A percentile compares a stretch with the other conserved stretches of the same genome.
phyloP scores from a whole-genome alignment of 192 early-diverging fungal genomes.

The Coemansia sp. region DNA sequence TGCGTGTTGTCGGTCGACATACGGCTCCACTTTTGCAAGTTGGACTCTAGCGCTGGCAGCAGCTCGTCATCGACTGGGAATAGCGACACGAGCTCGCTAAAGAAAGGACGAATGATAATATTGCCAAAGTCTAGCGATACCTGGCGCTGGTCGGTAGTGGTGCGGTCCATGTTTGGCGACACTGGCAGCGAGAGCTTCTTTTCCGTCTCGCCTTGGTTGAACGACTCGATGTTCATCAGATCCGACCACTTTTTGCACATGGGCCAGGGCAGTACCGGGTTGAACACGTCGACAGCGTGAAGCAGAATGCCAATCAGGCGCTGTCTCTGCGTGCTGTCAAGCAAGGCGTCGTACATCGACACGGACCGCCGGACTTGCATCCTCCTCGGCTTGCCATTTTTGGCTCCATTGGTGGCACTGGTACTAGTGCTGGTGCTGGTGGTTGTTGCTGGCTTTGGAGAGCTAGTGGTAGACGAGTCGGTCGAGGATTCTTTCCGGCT shows the following conservation, averaged over 20 bases:
- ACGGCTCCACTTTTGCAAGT: constrained; percentile 52
- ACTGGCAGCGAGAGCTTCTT: constrained; percentile 70
- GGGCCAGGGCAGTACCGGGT: constrained; percentile 77
- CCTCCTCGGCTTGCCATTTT: constrained; percentile 17
- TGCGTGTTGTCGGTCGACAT: constrained; percentile 32
- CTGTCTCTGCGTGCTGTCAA: constrained; percentile 61
- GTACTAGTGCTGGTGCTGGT: background rate
- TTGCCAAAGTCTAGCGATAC: constrained; percentile 83
- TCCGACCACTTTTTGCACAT: constrained; percentile 91
- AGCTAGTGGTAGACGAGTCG: background rate
- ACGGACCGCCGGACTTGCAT: constrained; percentile 40
- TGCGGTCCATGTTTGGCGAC: constrained; percentile 88
- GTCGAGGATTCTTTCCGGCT: background rate
- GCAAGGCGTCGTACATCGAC: constrained; percentile 49
- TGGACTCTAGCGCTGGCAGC: constrained; percentile 37
- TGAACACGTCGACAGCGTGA: constrained; percentile 89
- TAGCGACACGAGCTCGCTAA: constrained; percentile 75
- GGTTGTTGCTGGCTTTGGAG: background rate
- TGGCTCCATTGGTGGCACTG: background rate
- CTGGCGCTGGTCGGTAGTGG: constrained; percentile 65
- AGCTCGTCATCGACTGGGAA: constrained; percentile 70
- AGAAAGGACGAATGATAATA: constrained; percentile 85
- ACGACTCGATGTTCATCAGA: constrained; percentile 83
- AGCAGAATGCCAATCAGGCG: constrained; percentile 67
- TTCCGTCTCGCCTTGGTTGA: constrained; percentile 84